phyloP scores from a whole-genome alignment of 306 rosid genomes.

The Dryas drummondii region DNA sequence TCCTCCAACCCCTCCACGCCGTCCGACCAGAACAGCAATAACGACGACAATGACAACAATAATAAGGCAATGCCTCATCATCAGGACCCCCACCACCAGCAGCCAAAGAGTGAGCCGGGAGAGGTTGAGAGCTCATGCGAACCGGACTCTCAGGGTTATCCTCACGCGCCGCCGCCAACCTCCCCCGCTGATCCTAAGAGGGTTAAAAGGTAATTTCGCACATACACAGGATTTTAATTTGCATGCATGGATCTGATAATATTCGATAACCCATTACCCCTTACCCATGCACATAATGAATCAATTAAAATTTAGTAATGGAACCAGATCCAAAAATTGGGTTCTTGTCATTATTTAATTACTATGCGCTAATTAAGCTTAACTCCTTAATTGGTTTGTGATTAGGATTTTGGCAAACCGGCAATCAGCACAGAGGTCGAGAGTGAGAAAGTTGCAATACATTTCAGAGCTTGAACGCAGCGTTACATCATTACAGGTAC shows the following conservation, averaged over 20 bases:
- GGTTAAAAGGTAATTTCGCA: conserved; percentile 72
- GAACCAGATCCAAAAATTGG: not conserved
- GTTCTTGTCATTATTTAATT: not conserved
- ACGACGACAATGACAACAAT: conserved; percentile 40
- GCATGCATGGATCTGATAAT: not conserved
- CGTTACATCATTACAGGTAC: conserved; percentile 85
- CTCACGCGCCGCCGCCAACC: conserved; percentile 18
- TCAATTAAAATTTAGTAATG: not conserved
- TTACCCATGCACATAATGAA: not conserved
- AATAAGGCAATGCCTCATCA: not conserved
- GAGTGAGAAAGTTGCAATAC: conserved; percentile 89
- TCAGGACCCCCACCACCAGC: conserved; percentile 18
- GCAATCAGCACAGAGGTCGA: conserved; percentile 93
- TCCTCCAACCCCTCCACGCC: conserved; percentile 71
- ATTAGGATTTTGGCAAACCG: conserved; percentile 78
- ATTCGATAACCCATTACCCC: too few species aligned
- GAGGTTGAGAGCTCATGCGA: conserved; percentile 66
- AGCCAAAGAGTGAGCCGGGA: conserved; percentile 57
- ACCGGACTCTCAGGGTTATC: conserved; percentile 29
- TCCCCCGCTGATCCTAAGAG: conserved; percentile 68
- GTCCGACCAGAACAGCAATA: conserved; percentile 73
- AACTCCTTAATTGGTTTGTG: not conserved
- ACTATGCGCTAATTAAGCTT: too few species aligned
- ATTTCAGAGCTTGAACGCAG: conserved; percentile 90
- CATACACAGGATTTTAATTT: not conserved